Base-by-base conservation (phyloP, 495 filamentous ascomycete species). In the Hypoxylon lienhwacheense region DNA sequence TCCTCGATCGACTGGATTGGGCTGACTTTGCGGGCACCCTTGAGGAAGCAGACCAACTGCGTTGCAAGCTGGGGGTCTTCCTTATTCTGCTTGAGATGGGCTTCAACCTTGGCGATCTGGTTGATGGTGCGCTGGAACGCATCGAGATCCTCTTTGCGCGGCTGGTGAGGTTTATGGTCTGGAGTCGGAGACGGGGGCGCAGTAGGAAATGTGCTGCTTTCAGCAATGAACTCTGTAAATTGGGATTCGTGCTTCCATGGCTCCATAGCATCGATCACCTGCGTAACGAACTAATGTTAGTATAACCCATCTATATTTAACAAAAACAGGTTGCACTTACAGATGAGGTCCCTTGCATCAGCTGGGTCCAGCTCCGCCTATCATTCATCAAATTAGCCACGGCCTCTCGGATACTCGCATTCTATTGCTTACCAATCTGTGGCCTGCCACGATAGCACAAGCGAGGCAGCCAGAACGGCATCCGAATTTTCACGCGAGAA, bases 401-500 rank as follows among this genome's bases (percentile, higher is more conserved):
- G 11, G 25, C 53, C 43, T 50, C 35, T 59, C 48, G 66, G 63
- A 35, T 64, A 49, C 46, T 24, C 65, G 68, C 54, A 63, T 51
- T 69, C 28, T 65, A 69, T 71, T 62, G 77, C 89, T 79, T 77
- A 96, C 93, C 91, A 97, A 73, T 97, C 93, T 57, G 85, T 90
- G 51, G 89, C 88, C 73, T 97, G 93, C 95, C 95, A 98, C 35
- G 92, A 92, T 34, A 98, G 77, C 39, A 97, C 78, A 25, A 96
- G 84, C 8, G 91, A 97, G 19, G 93, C 89, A 42, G 91, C 93
- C 21, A 98, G 79, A 47, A 96, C 85, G 26, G 92, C 89, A 72
- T 98, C 92, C 10, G 88, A 90, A 61, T 91, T 97, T 29, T 85
- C 84, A 58, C 79, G 83, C 5, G 89, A 96, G 71, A 97, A 97